Conservation (phyloP, 2,329 filamentous ascomycete species). For the Corynespora cassiicola region DNA sequence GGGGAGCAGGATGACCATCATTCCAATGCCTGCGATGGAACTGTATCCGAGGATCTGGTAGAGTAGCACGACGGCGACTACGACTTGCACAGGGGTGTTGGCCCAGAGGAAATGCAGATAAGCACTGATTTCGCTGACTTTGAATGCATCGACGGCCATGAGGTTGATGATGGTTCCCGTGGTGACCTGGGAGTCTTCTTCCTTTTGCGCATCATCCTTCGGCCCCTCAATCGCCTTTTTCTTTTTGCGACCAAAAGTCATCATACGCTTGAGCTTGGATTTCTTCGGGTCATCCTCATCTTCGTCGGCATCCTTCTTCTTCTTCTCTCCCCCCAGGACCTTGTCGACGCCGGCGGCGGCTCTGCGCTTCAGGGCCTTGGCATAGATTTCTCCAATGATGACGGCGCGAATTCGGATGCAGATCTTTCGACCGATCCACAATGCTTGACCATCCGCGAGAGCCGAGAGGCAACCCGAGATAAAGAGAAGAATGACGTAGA, state of each 20-base stretch:
- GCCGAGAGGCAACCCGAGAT: constrained; percentile 82
- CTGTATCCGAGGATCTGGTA: constrained; percentile 92
- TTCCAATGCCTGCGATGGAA: constrained; percentile 88
- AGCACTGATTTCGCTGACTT: constrained; percentile 91
- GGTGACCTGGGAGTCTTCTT: constrained; percentile 77
- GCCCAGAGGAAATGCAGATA: constrained; percentile 98
- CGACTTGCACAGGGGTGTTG: constrained; percentile 84
- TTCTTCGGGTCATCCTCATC: constrained; percentile 49
- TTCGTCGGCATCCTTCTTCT: constrained; percentile 44
- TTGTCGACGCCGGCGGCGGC: constrained; percentile 79
- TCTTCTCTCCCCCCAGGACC: constrained; percentile 67
- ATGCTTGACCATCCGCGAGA: constrained; percentile 80
- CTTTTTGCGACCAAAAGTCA: constrained; percentile 65
- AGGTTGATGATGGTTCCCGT: constrained; percentile 98
- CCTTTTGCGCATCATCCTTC: constrained; percentile 32
- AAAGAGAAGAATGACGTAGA: constrained; percentile 91
- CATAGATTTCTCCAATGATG: constrained; percentile 96
- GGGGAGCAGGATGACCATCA: constrained; percentile 88
- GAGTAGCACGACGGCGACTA: constrained; percentile 79
- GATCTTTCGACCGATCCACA: constrained; percentile 94
- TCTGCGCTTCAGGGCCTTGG: constrained; percentile 90
- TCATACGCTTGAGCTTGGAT: constrained; percentile 52
- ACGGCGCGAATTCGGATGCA: constrained; percentile 93
- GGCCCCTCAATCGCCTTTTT: constrained; percentile 50
- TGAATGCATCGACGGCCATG: constrained; percentile 99